These are phyloP conservation scores for Tetrapisispora phaffii DNA, from an alignment of 805 yeast species.

Conservation along the genomic window DNA sequence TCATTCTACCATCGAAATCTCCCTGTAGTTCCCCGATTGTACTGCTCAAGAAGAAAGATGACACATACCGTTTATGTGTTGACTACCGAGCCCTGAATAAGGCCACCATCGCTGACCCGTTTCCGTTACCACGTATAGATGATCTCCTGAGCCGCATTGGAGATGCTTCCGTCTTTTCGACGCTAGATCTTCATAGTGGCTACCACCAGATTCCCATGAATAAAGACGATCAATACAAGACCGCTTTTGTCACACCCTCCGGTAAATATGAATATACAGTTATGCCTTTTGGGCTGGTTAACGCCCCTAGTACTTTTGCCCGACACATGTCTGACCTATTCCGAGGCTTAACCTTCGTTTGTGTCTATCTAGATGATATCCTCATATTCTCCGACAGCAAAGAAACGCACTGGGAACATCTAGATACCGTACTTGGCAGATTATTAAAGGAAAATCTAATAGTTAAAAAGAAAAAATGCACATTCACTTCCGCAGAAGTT, in stretches of 20 bases:
- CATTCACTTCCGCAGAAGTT: slow-evolving; percentile 4
- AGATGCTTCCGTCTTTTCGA: slow-evolving; percentile 4
- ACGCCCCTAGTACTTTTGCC: slow-evolving; percentile 14
- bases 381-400: slow-evolving; percentile 4
- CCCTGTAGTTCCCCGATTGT: slow-evolving; percentile 11
- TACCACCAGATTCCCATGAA: slow-evolving; percentile 10
- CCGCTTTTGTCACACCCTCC: slow-evolving; percentile 8
- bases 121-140: slow-evolving; percentile 7
- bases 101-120: slow-evolving; percentile 7
- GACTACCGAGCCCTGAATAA: slow-evolving; percentile 8
- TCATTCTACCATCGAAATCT: slow-evolving; percentile 6
- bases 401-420: slow-evolving; percentile 11
- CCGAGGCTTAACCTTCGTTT: slow-evolving; percentile 7
- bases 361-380: slow-evolving; percentile 13
- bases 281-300: slow-evolving; percentile 14
- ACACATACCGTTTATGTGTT: slow-evolving; percentile 6
- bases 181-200: slow-evolving; percentile 8
- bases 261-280: slow-evolving; percentile 11
- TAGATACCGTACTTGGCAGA: slow-evolving; percentile 6
- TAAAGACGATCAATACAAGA: slow-evolving; percentile 4
- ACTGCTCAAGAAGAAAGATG: slow-evolving; percentile 11
- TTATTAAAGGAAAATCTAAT: slow-evolving; percentile 5
- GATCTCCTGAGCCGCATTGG: slow-evolving; percentile 3
- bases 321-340: slow-evolving; percentile 14
- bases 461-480: slow-evolving; percentile 11